Evolutionary conservation across 352 stramenopile genomes (phyloP), one percentile per base, ranked within the genome.

Genomic region (Blastocystis sp.): DNA sequence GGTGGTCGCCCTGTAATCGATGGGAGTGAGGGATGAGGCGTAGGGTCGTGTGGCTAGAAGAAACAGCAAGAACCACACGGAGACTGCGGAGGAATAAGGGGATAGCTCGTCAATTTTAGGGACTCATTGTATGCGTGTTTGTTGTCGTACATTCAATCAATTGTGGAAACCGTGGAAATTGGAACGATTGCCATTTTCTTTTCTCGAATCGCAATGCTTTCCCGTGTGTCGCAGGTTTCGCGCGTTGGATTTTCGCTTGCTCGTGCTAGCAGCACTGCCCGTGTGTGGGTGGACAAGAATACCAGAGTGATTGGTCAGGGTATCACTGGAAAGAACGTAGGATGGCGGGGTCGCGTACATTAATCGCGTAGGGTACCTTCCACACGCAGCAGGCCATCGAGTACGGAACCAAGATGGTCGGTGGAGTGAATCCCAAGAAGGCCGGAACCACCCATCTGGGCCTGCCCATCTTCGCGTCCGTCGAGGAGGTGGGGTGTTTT

Each of bases 201-300:
- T 57, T 40, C 24, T 40, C 6, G 52, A 57, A 4, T 34, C 3
- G 17, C 48, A 71, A 77, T 77, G 66, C 66, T 77, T 77, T 77
- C 66, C 24, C 42, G 66, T 34, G 66, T 77, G 54, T 77, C n/a
- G 54, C 34, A 59, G 9, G 66, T 77, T 24, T 77, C 66, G 7
- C 66, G 66, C n/a, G 42, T 77, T 9, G 66, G 66, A 54, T 77
- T 77, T 21, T 77, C 66, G n/a, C 38, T 77, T 77, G 66, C 66
- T 54, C 66, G 66, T 24, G 74, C 74, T 48, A 84, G 74, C 74
- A 84, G 74, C n/a, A 97, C 94, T 45, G 96, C 96, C 90, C 98
- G 98, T 89, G 97, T 99, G 64, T 99, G 96, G 96, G 94, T 99
- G 82, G 96, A 99, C 92, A 98, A 98, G 93, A 94, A 99, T 92